Percentiles rank a stretch among this genome's conserved stretches.
phyloP scores from a whole-genome alignment of 2,329 filamentous ascomycete species.

The Diaporthe caulivora region DNA sequence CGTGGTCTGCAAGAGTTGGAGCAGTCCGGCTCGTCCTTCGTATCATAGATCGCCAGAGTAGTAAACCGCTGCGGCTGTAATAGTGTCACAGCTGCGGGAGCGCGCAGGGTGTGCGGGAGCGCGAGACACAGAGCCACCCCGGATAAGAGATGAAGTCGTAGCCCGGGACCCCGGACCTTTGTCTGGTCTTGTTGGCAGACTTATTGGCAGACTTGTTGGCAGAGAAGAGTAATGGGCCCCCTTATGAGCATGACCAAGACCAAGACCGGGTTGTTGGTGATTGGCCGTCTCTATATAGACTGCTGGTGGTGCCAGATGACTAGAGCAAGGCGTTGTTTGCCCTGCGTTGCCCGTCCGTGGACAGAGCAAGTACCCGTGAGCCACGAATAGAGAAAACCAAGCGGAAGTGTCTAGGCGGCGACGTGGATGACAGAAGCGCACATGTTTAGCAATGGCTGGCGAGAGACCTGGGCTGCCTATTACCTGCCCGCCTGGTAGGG shows the following conservation, averaged over 20 bases:
- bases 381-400: background rate
- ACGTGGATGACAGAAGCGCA: conserved; percentile 11
- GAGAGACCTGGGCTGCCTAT: background rate
- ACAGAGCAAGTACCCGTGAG: background rate
- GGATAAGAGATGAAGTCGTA: conserved; percentile 18
- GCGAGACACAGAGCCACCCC: conserved; percentile 3
- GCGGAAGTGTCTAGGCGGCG: background rate
- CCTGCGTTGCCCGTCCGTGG: background rate
- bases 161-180: background rate
- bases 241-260: background rate
- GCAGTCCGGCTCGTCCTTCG: conserved; percentile 1
- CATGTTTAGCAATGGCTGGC: conserved; percentile 16
- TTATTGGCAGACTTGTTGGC: no score
- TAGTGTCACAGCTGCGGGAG: conserved; percentile 22
- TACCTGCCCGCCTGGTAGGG: background rate
- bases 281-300: conserved; percentile 24
- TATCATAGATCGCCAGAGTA: background rate
- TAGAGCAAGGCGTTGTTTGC: conserved; percentile 1
- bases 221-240: background rate
- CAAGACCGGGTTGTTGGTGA: background rate
- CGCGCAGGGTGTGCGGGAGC: conserved; percentile 23
- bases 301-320: conserved; percentile 7
- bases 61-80: background rate
- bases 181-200: background rate
- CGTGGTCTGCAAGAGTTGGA: conserved; percentile 17